A percentile compares a stretch with the other conserved stretches of the same genome.
These are phyloP conservation scores for Ceratocystis cubensis DNA, from an alignment of 2,329 filamentous ascomycete species.

Conservation along the genomic window DNA sequence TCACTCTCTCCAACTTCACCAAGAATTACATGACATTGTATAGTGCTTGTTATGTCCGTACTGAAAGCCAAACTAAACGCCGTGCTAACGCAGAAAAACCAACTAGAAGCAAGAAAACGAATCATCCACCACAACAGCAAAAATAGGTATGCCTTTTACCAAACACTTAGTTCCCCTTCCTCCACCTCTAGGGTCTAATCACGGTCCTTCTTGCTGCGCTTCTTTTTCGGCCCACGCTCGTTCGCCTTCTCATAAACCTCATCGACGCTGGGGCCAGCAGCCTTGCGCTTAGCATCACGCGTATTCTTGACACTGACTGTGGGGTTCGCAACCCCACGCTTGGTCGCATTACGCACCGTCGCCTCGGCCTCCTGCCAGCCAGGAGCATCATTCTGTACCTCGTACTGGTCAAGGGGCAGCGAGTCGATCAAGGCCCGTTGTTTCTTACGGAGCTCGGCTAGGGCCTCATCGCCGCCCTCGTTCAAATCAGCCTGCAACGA, in stretches of 20 bases:
- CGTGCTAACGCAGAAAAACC: neutral
- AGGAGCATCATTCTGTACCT: conserved; percentile 49
- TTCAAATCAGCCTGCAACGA: conserved; percentile 70
- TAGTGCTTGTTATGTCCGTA: neutral
- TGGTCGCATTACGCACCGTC: conserved; percentile 50
- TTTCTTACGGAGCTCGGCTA: conserved; percentile 59
- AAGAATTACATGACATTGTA: neutral
- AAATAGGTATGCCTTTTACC: conserved; percentile 3
- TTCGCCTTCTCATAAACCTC: conserved; percentile 44
- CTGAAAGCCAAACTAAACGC: conserved; percentile 8
- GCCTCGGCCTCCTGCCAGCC: conserved; percentile 63
- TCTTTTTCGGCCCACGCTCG: conserved; percentile 43
- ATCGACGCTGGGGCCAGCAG: conserved; percentile 39
- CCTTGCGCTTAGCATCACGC: conserved; percentile 54
- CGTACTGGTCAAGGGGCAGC: conserved; percentile 70
- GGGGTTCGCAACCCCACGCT: conserved; percentile 51
- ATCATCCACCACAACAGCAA: neutral
- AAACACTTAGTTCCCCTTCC: neutral
- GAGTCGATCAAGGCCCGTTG: conserved; percentile 83
- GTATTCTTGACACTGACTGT: conserved; percentile 67
- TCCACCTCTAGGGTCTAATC: neutral
- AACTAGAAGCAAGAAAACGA: neutral
- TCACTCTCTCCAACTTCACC: neutral
- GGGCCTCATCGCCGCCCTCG: conserved; percentile 66
- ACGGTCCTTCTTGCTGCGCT: conserved; percentile 36